Base-by-base conservation (phyloP, 768 basidiomycete genomes). In the Termitomyces sp. region DNA sequence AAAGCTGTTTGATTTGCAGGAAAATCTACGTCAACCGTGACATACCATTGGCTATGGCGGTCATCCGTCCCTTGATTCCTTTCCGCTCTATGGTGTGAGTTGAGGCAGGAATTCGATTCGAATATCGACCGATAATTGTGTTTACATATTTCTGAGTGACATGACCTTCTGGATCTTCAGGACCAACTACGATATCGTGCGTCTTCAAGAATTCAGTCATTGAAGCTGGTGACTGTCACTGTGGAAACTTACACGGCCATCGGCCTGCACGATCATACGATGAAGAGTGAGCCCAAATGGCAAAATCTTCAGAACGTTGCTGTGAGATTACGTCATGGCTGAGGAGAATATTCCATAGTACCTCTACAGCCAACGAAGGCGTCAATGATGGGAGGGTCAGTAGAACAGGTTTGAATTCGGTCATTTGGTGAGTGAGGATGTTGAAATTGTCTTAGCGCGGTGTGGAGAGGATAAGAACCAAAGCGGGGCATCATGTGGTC, bases 171-270 rank as follows among this genome's bases (percentile, higher is more conserved):
- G 87, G 83, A 47, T 75, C 71, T 72, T 89, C 85, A 41, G 89
- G 89, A 18, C 88, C 89, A 63, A 89, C 78, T 46, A 91, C 82
- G 59, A 91, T 80, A 70, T 91, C 89, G 71, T 91, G 87, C 6
- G 85, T 88, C 87, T 89, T 44, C 63, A 6, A 16, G 18, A 9
- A 56, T 57, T 41, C 3, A 38, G 13, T 35, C 23, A 55, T 48
- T 41, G 12, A 1, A 52, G 47, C 54, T n/a, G 8, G 32, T 23
- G 16, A 23, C 5, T 26, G 43, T 26, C 3, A 53, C 18, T 7
- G 26, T 26, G 18, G 28, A 51, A 35, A 65, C 77, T 62, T 67
- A 86, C 87, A 70, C 79, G 80, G 47, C 87, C 89, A 66, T 85
- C 82, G 43, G 79, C 79, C 64, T 87, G 83, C 36, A 88, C 81